Evolutionary conservation across 2,329 filamentous ascomycete genomes (phyloP).

Genomic region (Anthostomella pinea): DNA sequence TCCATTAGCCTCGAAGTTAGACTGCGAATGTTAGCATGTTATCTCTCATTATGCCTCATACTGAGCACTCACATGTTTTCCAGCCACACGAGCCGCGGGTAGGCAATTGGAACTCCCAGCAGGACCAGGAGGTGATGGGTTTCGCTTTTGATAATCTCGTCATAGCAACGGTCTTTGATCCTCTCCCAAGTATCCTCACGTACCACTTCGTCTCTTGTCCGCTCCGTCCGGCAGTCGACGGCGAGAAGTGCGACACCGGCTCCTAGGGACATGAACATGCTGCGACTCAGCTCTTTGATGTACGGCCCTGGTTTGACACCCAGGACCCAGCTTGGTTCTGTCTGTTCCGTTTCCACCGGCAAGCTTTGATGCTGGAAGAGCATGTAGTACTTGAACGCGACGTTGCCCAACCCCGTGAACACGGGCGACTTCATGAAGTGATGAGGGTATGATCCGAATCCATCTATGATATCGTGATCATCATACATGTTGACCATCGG

Average conservation of each 20-base stretch:
- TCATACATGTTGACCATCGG: constrained; percentile 99
- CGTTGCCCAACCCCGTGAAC: constrained; percentile 82
- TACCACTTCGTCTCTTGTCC: constrained; percentile 78
- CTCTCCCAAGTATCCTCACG: constrained; percentile 78
- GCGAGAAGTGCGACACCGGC: constrained; percentile 77
- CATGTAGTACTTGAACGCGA: constrained; percentile 99
- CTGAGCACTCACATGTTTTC: constrained; percentile 60
- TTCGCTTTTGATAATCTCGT: constrained; percentile 77
- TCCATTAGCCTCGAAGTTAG: constrained; percentile 84
- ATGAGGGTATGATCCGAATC: constrained; percentile 89
- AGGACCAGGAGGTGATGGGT: constrained; percentile 89
- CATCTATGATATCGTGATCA: constrained; percentile 89
- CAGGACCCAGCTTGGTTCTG: constrained; percentile 89
- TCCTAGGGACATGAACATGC: constrained; percentile 81
- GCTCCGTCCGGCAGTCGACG: constrained; percentile 87
- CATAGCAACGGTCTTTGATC: constrained; percentile 81
- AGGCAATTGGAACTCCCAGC: constrained; percentile 79
- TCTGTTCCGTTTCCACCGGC: constrained; percentile 71
- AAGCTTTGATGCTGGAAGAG: constrained; percentile 96
- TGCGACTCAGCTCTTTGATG: constrained; percentile 81
- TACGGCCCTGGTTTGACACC: constrained; percentile 81
- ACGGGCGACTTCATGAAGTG: constrained; percentile 89
- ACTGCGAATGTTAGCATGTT: constrained; percentile 41
- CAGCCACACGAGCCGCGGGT: constrained; percentile 71
- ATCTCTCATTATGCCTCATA: neutral